Conservation (phyloP, 306 rosid genomes). For the Cucumis cinereus region DNA sequence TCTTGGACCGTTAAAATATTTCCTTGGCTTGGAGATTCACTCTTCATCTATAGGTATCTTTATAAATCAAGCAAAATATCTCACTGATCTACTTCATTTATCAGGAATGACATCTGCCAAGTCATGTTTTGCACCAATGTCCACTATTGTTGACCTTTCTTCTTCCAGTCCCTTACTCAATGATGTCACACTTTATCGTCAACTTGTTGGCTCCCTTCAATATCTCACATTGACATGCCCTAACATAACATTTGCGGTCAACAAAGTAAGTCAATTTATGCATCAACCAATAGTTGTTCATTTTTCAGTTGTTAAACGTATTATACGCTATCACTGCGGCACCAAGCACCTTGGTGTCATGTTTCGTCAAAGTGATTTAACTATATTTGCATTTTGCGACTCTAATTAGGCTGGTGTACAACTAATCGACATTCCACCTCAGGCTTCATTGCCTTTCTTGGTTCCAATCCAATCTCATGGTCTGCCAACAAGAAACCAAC, state of each 20-base stretch:
- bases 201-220: neutral
- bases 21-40: neutral
- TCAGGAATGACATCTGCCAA: neutral
- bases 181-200: neutral
- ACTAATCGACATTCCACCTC: too few relatives aligned
- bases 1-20: neutral
- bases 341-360: too few relatives aligned
- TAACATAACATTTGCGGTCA: neutral
- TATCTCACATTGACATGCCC: neutral
- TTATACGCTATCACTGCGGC: neutral
- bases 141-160: neutral
- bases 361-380: too few relatives aligned
- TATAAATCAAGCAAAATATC: neutral
- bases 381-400: too few relatives aligned
- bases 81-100: neutral
- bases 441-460: too few relatives aligned
- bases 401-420: too few relatives aligned
- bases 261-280: neutral
- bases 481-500: too few relatives aligned
- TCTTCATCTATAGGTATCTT: neutral
- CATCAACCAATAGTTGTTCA: neutral
- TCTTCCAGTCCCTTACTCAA: too few relatives aligned
- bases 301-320: neutral
- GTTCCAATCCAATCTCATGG: too few relatives aligned
- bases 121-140: neutral